phyloP scores from a whole-genome alignment of 164 flowering plant species.

The Nelumbo lutea region DNA sequence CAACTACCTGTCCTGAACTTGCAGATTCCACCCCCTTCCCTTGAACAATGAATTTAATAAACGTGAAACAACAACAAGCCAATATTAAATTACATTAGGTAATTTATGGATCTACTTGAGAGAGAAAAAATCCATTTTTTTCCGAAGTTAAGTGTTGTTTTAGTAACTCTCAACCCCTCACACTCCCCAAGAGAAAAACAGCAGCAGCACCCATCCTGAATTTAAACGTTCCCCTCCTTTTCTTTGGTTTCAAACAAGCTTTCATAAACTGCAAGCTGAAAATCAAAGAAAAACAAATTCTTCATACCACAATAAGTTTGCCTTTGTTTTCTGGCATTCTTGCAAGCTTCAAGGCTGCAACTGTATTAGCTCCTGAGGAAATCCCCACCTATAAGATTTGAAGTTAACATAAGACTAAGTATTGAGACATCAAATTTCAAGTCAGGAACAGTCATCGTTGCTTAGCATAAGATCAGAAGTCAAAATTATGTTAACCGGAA shows the following conservation, averaged over 20 bases:
- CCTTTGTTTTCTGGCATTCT: slow-evolving; percentile 93
- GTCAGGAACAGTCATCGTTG: neutral
- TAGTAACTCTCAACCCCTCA: too few species aligned
- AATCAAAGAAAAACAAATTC: neutral
- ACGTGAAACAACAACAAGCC: too few species aligned
- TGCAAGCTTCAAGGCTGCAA: slow-evolving; percentile 90
- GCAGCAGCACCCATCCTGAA: too few species aligned
- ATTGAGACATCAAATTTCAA: neutral
- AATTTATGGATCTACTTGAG: too few species aligned
- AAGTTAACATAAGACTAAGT: neutral
- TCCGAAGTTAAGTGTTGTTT: too few species aligned
- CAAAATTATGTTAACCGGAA: neutral
- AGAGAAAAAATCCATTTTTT: too few species aligned
- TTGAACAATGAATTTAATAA: too few species aligned
- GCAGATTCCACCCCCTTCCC: too few species aligned
- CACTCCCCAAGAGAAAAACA: too few species aligned
- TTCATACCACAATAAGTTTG: slow-evolving; percentile 91
- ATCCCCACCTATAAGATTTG: slow-evolving; percentile 63
- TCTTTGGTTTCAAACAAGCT: neutral
- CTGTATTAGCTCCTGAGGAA: slow-evolving; percentile 95
- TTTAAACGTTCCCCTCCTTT: neutral
- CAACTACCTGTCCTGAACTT: too few species aligned
- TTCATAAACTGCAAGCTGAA: neutral
- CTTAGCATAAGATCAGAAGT: neutral
- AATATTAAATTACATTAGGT: too few species aligned